Conservation (phyloP, 140 eudicot genomes). For the Erigeron philadelphicus region DNA sequence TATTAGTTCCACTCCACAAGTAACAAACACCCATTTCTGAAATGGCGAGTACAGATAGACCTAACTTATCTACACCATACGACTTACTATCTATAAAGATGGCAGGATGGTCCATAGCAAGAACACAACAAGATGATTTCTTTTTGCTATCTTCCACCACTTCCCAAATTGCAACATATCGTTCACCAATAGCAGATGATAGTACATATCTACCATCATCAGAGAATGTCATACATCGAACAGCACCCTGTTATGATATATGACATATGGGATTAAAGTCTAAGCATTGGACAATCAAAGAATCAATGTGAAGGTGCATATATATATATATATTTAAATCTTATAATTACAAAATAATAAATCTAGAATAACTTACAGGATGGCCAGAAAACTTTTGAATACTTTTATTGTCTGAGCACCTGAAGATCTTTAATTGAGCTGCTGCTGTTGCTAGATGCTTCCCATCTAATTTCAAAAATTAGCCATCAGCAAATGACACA, state of each 20-base stretch:
- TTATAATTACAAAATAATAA: neutral
- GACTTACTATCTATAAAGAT: constrained; percentile 35
- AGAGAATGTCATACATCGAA: constrained; percentile 71
- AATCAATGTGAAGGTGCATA: constrained; percentile 3
- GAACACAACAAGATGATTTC: constrained; percentile 57
- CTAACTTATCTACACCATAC: constrained; percentile 29
- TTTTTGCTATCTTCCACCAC: constrained; percentile 71
- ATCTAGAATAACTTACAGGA: constrained; percentile 53
- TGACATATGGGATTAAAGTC: neutral
- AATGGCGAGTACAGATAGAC: constrained; percentile 60
- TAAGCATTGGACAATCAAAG: neutral
- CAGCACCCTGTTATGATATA: constrained; percentile 49
- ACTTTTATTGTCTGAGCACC: constrained; percentile 61
- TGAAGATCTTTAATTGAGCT: constrained; percentile 77
- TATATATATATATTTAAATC: neutral
- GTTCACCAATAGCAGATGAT: constrained; percentile 75
- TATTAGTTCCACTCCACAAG: constrained; percentile 61
- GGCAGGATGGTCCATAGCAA: constrained; percentile 96
- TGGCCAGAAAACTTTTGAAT: constrained; percentile 93
- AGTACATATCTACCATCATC: constrained; percentile 71
- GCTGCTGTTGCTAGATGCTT: constrained; percentile 81
- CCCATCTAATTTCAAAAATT: constrained; percentile 51
- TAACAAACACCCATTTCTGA: constrained; percentile 84
- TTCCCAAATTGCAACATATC: constrained; percentile 80
- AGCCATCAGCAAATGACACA: neutral